phyloP scores from a whole-genome alignment of 306 rosid species.

The Spatholobus suberectus region DNA sequence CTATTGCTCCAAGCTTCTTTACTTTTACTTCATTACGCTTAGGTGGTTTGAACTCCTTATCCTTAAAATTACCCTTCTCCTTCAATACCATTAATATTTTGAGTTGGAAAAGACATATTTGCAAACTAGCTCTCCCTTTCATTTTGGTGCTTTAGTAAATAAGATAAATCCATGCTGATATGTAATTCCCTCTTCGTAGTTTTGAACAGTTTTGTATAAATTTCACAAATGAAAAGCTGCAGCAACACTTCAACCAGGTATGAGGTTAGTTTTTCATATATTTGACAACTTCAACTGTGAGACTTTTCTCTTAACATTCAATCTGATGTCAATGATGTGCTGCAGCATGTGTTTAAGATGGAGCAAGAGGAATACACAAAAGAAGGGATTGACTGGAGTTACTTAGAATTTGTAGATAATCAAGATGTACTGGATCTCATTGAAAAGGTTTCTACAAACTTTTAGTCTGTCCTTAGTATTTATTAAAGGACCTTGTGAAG shows the following conservation, averaged over 20 bases:
- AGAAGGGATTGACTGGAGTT: constrained; percentile 91
- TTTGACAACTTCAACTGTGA: constrained; percentile 54
- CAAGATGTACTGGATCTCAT: constrained; percentile 91
- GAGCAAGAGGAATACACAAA: constrained; percentile 89
- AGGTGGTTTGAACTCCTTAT: constrained; percentile 40
- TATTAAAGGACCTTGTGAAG: not conserved
- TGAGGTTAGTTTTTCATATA: constrained; percentile 80
- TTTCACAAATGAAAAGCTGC: constrained; percentile 94
- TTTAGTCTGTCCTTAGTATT: constrained; percentile 16
- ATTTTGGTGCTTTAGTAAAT: constrained; percentile 12
- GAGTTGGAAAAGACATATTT: constrained; percentile 14
- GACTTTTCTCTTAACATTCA: constrained; percentile 43
- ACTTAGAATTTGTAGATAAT: constrained; percentile 88
- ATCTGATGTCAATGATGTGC: constrained; percentile 52
- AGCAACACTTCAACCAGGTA: constrained; percentile 99
- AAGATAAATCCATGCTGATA: constrained; percentile 41
- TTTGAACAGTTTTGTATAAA: constrained; percentile 96
- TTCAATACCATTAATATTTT: constrained; percentile 23
- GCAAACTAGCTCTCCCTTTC: constrained; percentile 5
- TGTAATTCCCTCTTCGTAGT: constrained; percentile 56
- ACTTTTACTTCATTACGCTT: constrained; percentile 14
- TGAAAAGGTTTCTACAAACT: constrained; percentile 74
- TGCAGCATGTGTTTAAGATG: constrained; percentile 95
- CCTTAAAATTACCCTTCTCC: constrained; percentile 16
- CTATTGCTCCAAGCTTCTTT: constrained; percentile 12